A percentile compares a stretch with the other conserved stretches of the same genome.
Evolutionary conservation across 768 basidiomycete species (phyloP).

Genomic region (Kwoniella sp.): DNA sequence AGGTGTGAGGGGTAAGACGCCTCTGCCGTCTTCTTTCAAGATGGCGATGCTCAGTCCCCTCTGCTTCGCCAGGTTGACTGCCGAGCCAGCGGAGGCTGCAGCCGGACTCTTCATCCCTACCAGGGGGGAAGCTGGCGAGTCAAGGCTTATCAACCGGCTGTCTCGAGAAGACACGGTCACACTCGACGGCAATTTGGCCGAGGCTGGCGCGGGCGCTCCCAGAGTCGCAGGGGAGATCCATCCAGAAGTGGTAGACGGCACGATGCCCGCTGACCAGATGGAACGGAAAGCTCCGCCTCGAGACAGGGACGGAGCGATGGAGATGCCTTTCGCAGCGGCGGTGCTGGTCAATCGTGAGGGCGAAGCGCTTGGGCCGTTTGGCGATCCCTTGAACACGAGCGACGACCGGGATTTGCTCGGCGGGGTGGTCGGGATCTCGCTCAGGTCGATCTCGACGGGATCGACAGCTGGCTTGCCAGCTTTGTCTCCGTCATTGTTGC

Average conservation of each 20-base stretch:
- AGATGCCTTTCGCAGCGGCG: constrained; percentile 17
- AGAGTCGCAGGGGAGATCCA: constrained; percentile 38
- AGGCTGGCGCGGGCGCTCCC: background rate
- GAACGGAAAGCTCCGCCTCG: constrained; percentile 11
- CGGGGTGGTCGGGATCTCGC: background rate
- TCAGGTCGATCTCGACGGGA: too few species aligned
- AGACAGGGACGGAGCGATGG: constrained; percentile 20
- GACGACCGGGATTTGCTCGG: background rate
- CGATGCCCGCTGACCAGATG: constrained; percentile 34
- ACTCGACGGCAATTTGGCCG: background rate
- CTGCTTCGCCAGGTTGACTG: constrained; percentile 12
- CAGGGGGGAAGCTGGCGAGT: too few species aligned
- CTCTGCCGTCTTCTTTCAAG: constrained; percentile 27
- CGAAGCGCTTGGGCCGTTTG: constrained; percentile 1
- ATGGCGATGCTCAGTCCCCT: constrained; percentile 39
- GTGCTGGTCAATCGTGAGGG: constrained; percentile 17
- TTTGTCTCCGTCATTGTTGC: constrained; percentile 1
- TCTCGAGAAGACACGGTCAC: background rate
- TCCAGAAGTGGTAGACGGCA: constrained; percentile 13
- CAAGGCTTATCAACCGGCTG: too few species aligned
- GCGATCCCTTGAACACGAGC: constrained; percentile 6
- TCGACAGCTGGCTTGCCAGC: too few species aligned
- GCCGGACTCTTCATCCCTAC: constrained; percentile 17
- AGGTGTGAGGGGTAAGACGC: constrained; percentile 21
- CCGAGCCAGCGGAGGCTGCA: background rate